Percentiles rank a stretch among this genome's conserved stretches.
These are phyloP conservation scores for Puccinia polysora DNA, from an alignment of 1,284 basidiomycete species.

Conservation along the genomic window DNA sequence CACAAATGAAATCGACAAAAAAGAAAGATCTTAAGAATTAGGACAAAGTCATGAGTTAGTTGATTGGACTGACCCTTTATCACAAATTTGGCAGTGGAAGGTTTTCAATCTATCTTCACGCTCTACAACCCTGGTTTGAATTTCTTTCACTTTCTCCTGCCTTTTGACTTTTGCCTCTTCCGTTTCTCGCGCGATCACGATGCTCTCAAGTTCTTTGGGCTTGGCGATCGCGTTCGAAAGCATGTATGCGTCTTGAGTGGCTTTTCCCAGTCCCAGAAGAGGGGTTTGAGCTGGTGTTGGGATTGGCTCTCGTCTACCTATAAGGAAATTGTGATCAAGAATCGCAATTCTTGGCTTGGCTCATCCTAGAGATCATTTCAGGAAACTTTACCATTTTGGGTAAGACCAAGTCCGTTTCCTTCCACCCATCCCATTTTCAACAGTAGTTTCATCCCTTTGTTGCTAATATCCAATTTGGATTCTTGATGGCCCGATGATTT, in stretches of 20 bases:
- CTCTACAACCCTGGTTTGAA: slow-evolving; percentile 34
- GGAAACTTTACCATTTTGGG: slow-evolving; percentile 11
- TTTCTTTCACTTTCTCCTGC: slow-evolving; percentile 40
- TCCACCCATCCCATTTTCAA: slow-evolving; percentile 43
- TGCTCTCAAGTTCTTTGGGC: slow-evolving; percentile 42
- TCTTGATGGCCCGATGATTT: slow-evolving; percentile 10
- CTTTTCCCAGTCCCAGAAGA: slow-evolving; percentile 39
- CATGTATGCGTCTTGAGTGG: slow-evolving; percentile 42
- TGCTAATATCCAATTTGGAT: slow-evolving; percentile 29
- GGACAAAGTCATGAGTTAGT: background rate
- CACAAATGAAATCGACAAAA: background rate
- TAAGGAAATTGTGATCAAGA: slow-evolving; percentile 3
- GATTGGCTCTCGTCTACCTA: slow-evolving; percentile 41
- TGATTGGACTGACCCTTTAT: slow-evolving; percentile 37
- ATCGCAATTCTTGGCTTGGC: background rate
- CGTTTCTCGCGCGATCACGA: slow-evolving; percentile 32
- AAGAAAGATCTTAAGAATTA: background rate
- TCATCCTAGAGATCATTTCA: background rate
- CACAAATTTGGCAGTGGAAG: slow-evolving; percentile 41
- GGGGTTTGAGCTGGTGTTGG: slow-evolving; percentile 41
- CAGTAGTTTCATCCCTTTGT: slow-evolving; percentile 42
- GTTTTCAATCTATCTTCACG: slow-evolving; percentile 37
- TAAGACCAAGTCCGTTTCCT: slow-evolving; percentile 35
- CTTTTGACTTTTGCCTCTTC: slow-evolving; percentile 22
- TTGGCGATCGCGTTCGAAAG: slow-evolving; percentile 28